Conservation (phyloP, 2,329 filamentous ascomycete genomes). For the Aspergillus cejpii region DNA sequence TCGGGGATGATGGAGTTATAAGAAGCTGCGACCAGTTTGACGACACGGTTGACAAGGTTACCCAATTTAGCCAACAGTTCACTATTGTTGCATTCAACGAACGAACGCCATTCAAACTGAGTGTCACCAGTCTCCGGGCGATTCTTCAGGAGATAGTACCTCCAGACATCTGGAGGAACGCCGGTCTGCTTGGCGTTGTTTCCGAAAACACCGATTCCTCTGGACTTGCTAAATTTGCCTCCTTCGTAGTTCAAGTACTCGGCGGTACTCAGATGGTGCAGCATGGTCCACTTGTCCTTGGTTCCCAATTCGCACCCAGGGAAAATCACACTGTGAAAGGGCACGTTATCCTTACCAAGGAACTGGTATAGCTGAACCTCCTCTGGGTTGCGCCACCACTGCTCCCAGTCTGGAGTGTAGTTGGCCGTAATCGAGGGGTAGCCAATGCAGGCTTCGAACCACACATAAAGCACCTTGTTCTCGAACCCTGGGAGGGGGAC, state of each 20-base stretch:
- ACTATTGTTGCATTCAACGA: slow-evolving; percentile 80
- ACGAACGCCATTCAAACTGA: slow-evolving; percentile 82
- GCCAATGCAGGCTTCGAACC: slow-evolving; percentile 89
- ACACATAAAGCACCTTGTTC: slow-evolving; percentile 82
- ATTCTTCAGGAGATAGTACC: slow-evolving; percentile 81
- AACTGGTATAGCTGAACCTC: slow-evolving; percentile 88
- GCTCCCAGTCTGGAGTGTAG: slow-evolving; percentile 81
- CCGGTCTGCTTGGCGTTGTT: slow-evolving; percentile 83
- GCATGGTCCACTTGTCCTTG: slow-evolving; percentile 77
- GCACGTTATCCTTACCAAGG: slow-evolving; percentile 87
- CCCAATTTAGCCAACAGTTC: slow-evolving; percentile 69
- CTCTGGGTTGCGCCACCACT: slow-evolving; percentile 90
- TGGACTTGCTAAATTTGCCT: slow-evolving; percentile 88
- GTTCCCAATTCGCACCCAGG: slow-evolving; percentile 81
- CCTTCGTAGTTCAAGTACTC: slow-evolving; percentile 85
- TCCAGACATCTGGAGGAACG: slow-evolving; percentile 79
- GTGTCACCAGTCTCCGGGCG: slow-evolving; percentile 80
- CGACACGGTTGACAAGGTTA: slow-evolving; percentile 66
- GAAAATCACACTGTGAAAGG: slow-evolving; percentile 88
- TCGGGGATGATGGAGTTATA: slow-evolving; percentile 53
- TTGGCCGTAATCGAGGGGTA: slow-evolving; percentile 92
- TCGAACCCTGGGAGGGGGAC: slow-evolving; percentile 57
- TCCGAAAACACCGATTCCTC: slow-evolving; percentile 84
- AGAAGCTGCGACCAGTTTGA: slow-evolving; percentile 65
- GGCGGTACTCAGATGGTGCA: slow-evolving; percentile 80